Percentiles rank a stretch among this genome's conserved stretches.
Conservation (phyloP, 148 eudicot species). For the Polygonum maritimum region DNA sequence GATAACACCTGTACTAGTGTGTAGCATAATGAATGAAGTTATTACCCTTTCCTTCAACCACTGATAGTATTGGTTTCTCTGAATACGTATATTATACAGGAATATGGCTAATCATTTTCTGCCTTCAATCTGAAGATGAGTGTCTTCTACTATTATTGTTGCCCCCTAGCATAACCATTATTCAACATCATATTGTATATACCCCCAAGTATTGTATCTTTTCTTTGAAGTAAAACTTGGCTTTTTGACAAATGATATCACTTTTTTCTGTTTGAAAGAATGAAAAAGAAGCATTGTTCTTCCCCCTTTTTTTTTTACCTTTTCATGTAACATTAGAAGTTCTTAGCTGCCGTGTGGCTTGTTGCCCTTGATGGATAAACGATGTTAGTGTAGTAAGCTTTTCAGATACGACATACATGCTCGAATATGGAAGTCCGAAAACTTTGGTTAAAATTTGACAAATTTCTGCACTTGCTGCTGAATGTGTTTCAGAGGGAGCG, state of each 20-base stretch:
- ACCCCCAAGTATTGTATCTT: neutral
- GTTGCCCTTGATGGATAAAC: neutral
- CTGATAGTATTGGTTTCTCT: no score
- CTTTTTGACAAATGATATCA: conserved; percentile 2
- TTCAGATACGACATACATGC: no score
- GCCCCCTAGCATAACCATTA: neutral
- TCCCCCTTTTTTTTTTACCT: neutral
- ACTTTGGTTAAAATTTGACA: neutral
- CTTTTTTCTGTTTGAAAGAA: neutral
- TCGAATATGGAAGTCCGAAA: no score
- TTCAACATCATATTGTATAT: neutral
- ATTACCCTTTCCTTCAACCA: no score
- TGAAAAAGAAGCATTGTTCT: neutral
- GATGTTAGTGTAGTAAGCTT: neutral
- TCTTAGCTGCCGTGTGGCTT: neutral
- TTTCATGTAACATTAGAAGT: neutral
- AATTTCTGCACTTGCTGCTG: neutral
- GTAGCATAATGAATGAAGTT: no score
- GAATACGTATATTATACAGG: neutral
- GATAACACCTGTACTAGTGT: no score
- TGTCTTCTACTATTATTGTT: neutral
- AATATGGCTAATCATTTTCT: neutral
- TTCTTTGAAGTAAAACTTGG: conserved; percentile 3
- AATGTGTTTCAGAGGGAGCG: neutral
- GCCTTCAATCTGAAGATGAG: neutral